These are phyloP conservation scores for Chrysoporthe cubensis DNA, from an alignment of 2,329 filamentous ascomycete species.

Conservation along the genomic window DNA sequence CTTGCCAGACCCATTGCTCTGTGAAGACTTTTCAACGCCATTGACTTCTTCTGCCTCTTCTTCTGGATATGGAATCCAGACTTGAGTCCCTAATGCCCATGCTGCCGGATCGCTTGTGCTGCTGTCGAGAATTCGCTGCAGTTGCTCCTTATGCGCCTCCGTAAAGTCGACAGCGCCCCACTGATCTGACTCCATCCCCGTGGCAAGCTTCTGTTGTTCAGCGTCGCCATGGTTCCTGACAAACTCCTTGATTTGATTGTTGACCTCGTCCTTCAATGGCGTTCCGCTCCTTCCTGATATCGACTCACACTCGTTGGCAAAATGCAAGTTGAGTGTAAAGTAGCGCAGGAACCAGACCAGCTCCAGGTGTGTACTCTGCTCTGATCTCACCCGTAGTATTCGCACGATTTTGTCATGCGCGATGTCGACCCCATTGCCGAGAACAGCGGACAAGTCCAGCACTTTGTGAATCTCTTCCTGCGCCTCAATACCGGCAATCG, in stretches of 20 bases:
- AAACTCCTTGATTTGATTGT: constrained; percentile 81
- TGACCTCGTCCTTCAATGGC: constrained; percentile 77
- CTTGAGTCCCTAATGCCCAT: constrained; percentile 66
- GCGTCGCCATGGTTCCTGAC: constrained; percentile 71
- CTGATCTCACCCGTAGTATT: constrained; percentile 75
- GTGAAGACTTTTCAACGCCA: constrained; percentile 38
- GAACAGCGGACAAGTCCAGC: constrained; percentile 75
- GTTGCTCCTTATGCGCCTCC: constrained; percentile 60
- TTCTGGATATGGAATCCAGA: constrained; percentile 57
- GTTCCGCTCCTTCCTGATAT: constrained; percentile 79
- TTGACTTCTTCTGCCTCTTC: constrained; percentile 40
- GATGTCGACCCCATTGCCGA: constrained; percentile 80
- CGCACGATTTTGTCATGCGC: constrained; percentile 78
- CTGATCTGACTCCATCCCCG: constrained; percentile 78
- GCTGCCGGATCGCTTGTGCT: constrained; percentile 71
- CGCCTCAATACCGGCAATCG: constrained; percentile 49
- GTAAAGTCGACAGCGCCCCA: constrained; percentile 80
- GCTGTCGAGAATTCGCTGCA: constrained; percentile 68
- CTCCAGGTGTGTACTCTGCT: constrained; percentile 71
- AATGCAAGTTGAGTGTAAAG: constrained; percentile 80
- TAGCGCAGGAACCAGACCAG: constrained; percentile 77
- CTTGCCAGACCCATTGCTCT: constrained; percentile 57
- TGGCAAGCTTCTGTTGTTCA: constrained; percentile 75
- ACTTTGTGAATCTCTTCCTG: constrained; percentile 79
- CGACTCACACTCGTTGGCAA: constrained; percentile 85